Evolutionary conservation across 768 basidiomycete species (phyloP).

Genomic region (Mycena amicta): DNA sequence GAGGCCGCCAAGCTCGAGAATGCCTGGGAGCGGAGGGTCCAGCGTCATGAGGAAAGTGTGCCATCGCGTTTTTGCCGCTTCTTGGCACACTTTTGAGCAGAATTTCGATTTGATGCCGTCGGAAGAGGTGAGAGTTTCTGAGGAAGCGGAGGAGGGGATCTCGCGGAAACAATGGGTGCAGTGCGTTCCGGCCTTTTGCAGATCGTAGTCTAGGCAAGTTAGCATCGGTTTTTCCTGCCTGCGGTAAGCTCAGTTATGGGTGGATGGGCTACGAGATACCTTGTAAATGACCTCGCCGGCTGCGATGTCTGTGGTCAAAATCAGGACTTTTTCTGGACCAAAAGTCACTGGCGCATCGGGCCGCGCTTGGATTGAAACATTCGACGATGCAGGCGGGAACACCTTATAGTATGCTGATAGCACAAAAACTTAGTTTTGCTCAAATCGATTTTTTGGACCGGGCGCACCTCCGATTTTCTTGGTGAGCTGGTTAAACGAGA

Average conservation of each 20-base stretch:
- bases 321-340: conserved; percentile 53
- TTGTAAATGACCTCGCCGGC: conserved; percentile 79
- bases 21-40: conserved; percentile 58
- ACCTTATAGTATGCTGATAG: conserved; percentile 70
- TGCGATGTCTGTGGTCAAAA: conserved; percentile 67
- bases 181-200: conserved; percentile 66
- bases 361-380: conserved; percentile 60
- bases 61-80: conserved; percentile 56
- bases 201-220: conserved; percentile 69
- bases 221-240: conserved; percentile 76
- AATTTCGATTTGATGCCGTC: conserved; percentile 64
- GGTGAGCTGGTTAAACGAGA: conserved; percentile 9
- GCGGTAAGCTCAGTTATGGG: conserved; percentile 2
- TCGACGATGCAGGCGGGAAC: conserved; percentile 76
- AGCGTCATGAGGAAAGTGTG: conserved; percentile 73
- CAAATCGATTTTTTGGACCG: conserved; percentile 14
- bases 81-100: conserved; percentile 72
- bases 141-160: conserved; percentile 47
- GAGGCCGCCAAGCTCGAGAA: conserved; percentile 34
- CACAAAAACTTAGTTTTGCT: conserved; percentile 15
- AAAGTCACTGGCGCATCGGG: conserved; percentile 24
- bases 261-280: conserved; percentile 37
- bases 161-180: conserved; percentile 74
- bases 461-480: conserved; percentile 17
- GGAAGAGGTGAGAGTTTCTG: conserved; percentile 41